Percentiles rank a stretch among this genome's conserved stretches.
These are phyloP conservation scores for Myxozyma neglecta DNA, from an alignment of 805 yeast genomes.

Conservation along the genomic window DNA sequence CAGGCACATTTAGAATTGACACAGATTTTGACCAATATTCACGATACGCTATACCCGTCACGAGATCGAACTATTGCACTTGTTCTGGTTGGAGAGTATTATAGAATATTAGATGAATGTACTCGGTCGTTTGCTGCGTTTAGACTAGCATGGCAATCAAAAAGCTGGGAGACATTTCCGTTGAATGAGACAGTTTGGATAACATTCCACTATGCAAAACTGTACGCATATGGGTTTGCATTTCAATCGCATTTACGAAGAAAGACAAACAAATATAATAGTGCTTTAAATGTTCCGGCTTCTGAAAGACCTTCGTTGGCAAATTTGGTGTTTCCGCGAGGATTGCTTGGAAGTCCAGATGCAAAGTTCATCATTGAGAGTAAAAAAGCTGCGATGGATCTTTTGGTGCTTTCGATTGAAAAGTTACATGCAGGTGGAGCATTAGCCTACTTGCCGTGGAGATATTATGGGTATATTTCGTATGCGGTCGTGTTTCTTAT, in stretches of 20 bases:
- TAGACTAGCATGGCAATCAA: slow-evolving; percentile 28
- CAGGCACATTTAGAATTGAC: slow-evolving; percentile 34
- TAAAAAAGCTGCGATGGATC: slow-evolving; percentile 28
- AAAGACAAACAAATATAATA: slow-evolving; percentile 13
- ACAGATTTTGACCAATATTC: slow-evolving; percentile 33
- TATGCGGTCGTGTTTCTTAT: slow-evolving; percentile 34
- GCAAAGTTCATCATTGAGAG: slow-evolving; percentile 33
- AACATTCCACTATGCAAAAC: slow-evolving; percentile 28
- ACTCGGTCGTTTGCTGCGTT: slow-evolving; percentile 33
- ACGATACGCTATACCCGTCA: slow-evolving; percentile 33
- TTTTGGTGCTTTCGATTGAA: slow-evolving; percentile 28
- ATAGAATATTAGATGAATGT: slow-evolving; percentile 32
- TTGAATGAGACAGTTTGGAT: slow-evolving; percentile 31
- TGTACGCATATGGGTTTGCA: slow-evolving; percentile 34
- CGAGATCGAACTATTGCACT: slow-evolving; percentile 35
- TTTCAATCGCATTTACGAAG: slow-evolving; percentile 33
- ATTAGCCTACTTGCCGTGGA: slow-evolving; percentile 30
- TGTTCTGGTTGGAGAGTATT: slow-evolving; percentile 32
- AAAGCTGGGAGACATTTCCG: slow-evolving; percentile 31
- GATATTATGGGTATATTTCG: slow-evolving; percentile 31
- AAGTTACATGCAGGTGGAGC: slow-evolving; percentile 31
- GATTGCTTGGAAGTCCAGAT: slow-evolving; percentile 31
- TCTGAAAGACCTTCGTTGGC: slow-evolving; percentile 10
- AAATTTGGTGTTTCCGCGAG: slow-evolving; percentile 31
- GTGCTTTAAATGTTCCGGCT: slow-evolving; percentile 5